phyloP scores from a whole-genome alignment of 148 eudicot species.

The Camellia japonica region DNA sequence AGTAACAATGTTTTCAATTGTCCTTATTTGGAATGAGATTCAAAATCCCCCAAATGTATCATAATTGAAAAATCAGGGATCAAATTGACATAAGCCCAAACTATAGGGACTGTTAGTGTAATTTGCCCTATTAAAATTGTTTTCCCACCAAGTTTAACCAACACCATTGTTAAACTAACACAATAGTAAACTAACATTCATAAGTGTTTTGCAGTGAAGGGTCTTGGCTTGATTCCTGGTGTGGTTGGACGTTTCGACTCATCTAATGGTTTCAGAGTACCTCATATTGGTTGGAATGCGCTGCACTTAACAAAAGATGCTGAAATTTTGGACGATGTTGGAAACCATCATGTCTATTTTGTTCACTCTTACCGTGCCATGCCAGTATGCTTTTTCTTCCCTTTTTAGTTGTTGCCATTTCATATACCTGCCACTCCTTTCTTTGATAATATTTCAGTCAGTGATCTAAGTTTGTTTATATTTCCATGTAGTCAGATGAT shows the following conservation, averaged over 20 bases:
- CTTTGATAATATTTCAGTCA: conserved; percentile 5
- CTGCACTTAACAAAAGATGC: conserved; percentile 60
- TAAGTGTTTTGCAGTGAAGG: conserved; percentile 45
- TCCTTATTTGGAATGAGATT: too few relatives aligned
- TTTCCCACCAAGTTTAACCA: background rate
- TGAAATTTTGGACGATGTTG: conserved; percentile 74
- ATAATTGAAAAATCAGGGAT: too few relatives aligned
- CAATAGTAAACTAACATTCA: background rate
- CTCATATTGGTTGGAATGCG: conserved; percentile 98
- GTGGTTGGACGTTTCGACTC: conserved; percentile 94
- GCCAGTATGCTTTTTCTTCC: conserved; percentile 53
- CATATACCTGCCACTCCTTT: conserved; percentile 7
- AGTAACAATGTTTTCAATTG: too few relatives aligned
- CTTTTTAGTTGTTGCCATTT: conserved; percentile 9
- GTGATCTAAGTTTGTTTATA: conserved; percentile 14
- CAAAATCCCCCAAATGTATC: too few relatives aligned
- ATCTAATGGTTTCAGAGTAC: conserved; percentile 68
- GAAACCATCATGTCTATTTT: conserved; percentile 83
- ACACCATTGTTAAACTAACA: too few relatives aligned
- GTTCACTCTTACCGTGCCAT: conserved; percentile 97
- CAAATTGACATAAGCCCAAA: too few relatives aligned
- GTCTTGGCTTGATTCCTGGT: conserved; percentile 92
- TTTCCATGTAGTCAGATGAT: conserved; percentile 55
- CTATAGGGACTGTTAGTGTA: too few relatives aligned
- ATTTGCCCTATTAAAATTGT: background rate